These are phyloP conservation scores for Panus rudis DNA, from an alignment of 768 basidiomycete genomes.

Conservation along the genomic window DNA sequence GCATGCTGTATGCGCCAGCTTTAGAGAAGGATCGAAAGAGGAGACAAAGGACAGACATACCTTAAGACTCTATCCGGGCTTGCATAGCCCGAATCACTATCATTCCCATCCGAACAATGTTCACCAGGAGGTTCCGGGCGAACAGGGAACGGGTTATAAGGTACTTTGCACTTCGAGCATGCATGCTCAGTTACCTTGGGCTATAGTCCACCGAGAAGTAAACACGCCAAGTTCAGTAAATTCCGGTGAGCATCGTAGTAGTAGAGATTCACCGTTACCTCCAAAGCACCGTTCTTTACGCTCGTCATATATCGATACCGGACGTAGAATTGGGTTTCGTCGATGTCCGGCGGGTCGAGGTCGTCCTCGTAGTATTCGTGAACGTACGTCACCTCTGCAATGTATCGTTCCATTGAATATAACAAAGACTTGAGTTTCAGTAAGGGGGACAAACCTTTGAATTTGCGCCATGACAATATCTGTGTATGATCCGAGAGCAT, in stretches of 20 bases:
- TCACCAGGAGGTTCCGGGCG: too few relatives aligned
- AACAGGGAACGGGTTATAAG: not conserved
- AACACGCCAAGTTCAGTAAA: too few relatives aligned
- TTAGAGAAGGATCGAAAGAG: not conserved
- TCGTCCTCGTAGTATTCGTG: slow-evolving; percentile 12
- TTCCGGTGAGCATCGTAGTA: too few relatives aligned
- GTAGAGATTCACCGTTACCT: too few relatives aligned
- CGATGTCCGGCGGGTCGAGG: slow-evolving; percentile 10
- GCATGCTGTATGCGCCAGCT: not conserved
- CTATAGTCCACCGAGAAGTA: too few relatives aligned
- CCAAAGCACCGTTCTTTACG: too few relatives aligned
- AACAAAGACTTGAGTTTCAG: too few relatives aligned
- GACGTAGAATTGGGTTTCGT: slow-evolving; percentile 8
- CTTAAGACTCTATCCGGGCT: not conserved
- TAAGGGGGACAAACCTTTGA: too few relatives aligned
- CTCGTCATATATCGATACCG: too few relatives aligned
- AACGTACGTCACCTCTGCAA: slow-evolving; percentile 7
- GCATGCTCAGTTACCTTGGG: too few relatives aligned
- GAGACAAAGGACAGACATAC: not conserved
- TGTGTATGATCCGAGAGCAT: too few relatives aligned
- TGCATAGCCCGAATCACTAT: not conserved
- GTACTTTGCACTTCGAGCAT: not conserved
- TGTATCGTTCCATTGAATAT: not conserved
- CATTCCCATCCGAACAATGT: not conserved
- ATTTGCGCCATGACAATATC: too few relatives aligned